Evolutionary conservation across 2,329 filamentous ascomycete species (phyloP), one percentile per base, ranked within the genome.

Genomic region (Dendryphion nanum): DNA sequence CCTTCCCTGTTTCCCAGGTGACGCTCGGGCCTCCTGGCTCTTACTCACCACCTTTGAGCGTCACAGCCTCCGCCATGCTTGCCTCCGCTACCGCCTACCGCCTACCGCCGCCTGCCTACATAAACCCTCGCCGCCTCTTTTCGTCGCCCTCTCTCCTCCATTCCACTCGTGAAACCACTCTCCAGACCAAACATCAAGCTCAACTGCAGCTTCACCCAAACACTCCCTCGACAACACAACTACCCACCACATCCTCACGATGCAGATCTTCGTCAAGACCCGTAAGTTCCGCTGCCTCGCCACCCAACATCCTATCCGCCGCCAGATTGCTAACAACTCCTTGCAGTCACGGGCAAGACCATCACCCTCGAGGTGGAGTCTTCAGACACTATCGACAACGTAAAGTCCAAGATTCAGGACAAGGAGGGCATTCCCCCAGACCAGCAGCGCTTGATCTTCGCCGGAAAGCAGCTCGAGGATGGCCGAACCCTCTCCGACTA

Each of bases 191-290:
- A n/a, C n/a, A n/a, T n/a, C n/a, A n/a, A n/a, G n/a, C n/a, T n/a
- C n/a, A n/a, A n/a, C n/a, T n/a, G n/a, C n/a, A n/a, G n/a, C 23
- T 26, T 26, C 23, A 26, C 23, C n/a, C 23, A 26, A 8, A 2
- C 23, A 26, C 45, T 38, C 42, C 44, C 49, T 36, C 44, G 50
- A 41, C 47, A 45, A 41, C 40, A 37, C 48, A 48, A 43, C 47
- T 43, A 23, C 45, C 42, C 42, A 40, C 41, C 35, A 28, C 41
- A 45, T 35, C 34, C 32, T 52, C 71, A 82, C 54, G 70, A 94
- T 95, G 90, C 90, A 76, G 63, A 80, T 89, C 63, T 89, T 79
- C 57, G 76, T 79, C 51, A 79, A 79, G 71, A 79, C 76, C 16
- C 50, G 61, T 63, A 64, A 50, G 61, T 62, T 32, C 48, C 44